Conservation (phyloP, 305 asterid genomes). For the Galium porrigens region DNA sequence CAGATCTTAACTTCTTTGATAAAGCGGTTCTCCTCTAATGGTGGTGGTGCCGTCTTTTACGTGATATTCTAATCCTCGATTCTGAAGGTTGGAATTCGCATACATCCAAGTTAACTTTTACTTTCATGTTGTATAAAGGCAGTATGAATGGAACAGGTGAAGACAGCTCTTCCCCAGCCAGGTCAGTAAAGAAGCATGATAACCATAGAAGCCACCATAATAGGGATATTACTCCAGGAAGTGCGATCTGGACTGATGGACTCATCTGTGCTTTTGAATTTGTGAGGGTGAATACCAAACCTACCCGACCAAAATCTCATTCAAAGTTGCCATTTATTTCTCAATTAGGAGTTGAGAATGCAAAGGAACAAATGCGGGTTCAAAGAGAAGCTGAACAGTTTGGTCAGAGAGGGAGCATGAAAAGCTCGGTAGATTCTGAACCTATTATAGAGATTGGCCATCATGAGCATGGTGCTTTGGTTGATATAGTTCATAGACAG, state of each 20-base stretch:
- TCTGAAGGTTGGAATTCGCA: neutral
- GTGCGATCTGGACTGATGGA: neutral
- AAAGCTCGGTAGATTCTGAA: slow-evolving; percentile 26
- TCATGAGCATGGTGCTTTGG: slow-evolving; percentile 20
- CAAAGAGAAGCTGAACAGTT: slow-evolving; percentile 23
- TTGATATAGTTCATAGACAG: neutral
- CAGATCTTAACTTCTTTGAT: neutral
- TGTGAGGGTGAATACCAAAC: neutral
- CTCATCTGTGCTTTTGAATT: slow-evolving; percentile 2
- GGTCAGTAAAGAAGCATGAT: slow-evolving; percentile 32
- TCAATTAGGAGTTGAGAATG: slow-evolving; percentile 11
- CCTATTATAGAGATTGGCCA: slow-evolving; percentile 30
- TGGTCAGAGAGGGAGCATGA: slow-evolving; percentile 19
- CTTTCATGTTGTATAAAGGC: slow-evolving; percentile 17
- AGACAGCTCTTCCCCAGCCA: slow-evolving; percentile 27
- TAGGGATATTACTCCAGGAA: neutral
- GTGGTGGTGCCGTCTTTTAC: neutral
- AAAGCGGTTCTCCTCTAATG: neutral
- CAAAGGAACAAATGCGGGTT: slow-evolving; percentile 19
- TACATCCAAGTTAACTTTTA: slow-evolving; percentile 1
- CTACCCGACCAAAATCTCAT: slow-evolving; percentile 24
- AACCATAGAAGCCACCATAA: slow-evolving; percentile 28
- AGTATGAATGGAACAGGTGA: slow-evolving; percentile 30
- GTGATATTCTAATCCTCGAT: neutral
- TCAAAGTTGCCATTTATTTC: slow-evolving; percentile 23